These are phyloP conservation scores for Coprinellus aureogranulatus DNA, from an alignment of 768 basidiomycete species.

Conservation along the genomic window DNA sequence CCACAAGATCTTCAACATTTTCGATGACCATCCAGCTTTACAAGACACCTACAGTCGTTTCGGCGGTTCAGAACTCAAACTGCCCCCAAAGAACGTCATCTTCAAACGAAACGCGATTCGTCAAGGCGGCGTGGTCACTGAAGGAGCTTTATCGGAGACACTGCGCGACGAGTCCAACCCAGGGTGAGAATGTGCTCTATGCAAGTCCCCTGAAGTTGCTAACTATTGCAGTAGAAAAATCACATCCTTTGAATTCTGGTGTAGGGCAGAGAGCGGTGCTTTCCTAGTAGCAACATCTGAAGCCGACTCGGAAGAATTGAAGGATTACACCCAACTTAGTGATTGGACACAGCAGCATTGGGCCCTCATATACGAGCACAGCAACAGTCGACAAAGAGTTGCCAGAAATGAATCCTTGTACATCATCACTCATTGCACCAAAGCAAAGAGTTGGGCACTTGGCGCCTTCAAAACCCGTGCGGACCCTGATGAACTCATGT, in stretches of 20 bases:
- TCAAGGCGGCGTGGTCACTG: neutral
- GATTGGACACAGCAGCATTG: neutral
- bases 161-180: neutral
- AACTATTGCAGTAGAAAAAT: neutral
- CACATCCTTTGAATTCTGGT: neutral
- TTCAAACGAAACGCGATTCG: neutral
- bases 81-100: neutral
- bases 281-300: neutral
- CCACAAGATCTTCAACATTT: neutral
- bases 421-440: neutral
- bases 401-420: neutral
- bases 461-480: neutral
- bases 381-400: neutral
- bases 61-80: neutral
- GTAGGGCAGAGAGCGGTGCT: neutral
- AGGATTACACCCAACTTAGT: neutral
- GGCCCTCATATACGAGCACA: neutral
- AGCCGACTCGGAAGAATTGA: neutral
- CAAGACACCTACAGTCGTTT: no score
- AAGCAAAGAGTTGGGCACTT: neutral
- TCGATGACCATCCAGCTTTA: neutral
- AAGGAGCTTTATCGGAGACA: neutral
- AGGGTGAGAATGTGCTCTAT: neutral
- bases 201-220: no score
- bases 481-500: neutral